Conservation (phyloP, 805 yeast species). For the Suhomyces tanzawaensis region DNA sequence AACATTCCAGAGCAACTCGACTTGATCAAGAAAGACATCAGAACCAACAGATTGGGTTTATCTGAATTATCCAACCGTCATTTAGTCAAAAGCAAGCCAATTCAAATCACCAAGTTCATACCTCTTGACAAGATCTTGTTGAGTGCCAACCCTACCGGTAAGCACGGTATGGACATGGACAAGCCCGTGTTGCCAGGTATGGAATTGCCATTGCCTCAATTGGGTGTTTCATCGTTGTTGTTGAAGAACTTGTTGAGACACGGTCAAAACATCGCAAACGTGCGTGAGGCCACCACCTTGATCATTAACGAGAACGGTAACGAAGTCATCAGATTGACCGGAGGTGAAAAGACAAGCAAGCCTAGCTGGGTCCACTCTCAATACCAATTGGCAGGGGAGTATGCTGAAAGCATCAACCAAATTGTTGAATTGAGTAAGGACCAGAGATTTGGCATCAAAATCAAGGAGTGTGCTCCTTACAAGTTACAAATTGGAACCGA, state of each 20-base stretch:
- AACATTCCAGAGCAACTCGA: constrained; percentile 41
- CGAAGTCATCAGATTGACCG: constrained; percentile 76
- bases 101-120: constrained; percentile 67
- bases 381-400: constrained; percentile 55
- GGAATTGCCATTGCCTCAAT: constrained; percentile 71
- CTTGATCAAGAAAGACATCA: constrained; percentile 52
- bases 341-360: constrained; percentile 64
- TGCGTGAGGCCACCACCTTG: constrained; percentile 78
- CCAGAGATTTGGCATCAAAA: constrained; percentile 62
- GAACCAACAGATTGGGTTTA: constrained; percentile 68
- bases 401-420: constrained; percentile 46
- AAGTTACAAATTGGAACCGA: constrained; percentile 22
- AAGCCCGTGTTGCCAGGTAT: constrained; percentile 69
- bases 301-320: constrained; percentile 47
- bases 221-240: constrained; percentile 69
- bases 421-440: constrained; percentile 63
- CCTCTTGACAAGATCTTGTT: constrained; percentile 67
- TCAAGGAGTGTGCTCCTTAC: constrained; percentile 63
- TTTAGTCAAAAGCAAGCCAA: constrained; percentile 70
- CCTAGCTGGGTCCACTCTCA: constrained; percentile 90
- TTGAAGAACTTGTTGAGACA: constrained; percentile 58
- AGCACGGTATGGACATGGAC: constrained; percentile 62
- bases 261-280: constrained; percentile 41
- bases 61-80: constrained; percentile 78
- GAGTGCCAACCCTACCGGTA: constrained; percentile 64